These are phyloP conservation scores for Xerocomus minutiporus DNA, from an alignment of 1,284 basidiomycete species.

Conservation along the genomic window DNA sequence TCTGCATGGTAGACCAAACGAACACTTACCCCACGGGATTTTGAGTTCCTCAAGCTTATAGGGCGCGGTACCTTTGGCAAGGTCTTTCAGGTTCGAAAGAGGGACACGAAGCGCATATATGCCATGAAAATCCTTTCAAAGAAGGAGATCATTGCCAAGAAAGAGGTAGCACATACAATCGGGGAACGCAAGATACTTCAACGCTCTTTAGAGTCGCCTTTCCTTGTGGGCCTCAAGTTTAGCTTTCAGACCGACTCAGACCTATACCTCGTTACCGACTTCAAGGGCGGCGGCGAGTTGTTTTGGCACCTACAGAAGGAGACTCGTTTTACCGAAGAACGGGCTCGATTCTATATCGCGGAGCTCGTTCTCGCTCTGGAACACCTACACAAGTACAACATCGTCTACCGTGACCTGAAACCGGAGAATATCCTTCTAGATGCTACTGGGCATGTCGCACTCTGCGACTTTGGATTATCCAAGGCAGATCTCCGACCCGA, in stretches of 20 bases:
- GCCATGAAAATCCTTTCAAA: constrained; percentile 99
- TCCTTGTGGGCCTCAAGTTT: constrained; percentile 98
- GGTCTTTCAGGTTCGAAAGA: constrained; percentile 98
- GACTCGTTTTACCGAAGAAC: constrained; percentile 87
- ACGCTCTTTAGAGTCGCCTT: constrained; percentile 89
- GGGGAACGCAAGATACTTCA: constrained; percentile 99
- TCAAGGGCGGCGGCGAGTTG: constrained; percentile 97
- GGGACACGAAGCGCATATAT: constrained; percentile 97
- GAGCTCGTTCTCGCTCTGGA: constrained; percentile 92
- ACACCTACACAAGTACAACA: constrained; percentile 95
- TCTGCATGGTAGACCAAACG: constrained; percentile 60
- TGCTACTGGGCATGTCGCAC: constrained; percentile 92
- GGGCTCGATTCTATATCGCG: constrained; percentile 93
- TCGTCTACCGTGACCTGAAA: constrained; percentile 96
- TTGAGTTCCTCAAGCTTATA: constrained; percentile 98
- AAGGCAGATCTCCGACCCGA: constrained; percentile 93
- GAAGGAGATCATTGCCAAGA: constrained; percentile 98
- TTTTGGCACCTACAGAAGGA: constrained; percentile 98
- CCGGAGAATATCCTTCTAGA: constrained; percentile 97
- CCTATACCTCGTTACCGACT: constrained; percentile 97
- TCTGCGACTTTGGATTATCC: constrained; percentile 96
- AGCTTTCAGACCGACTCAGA: constrained; percentile 96
- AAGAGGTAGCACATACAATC: constrained; percentile 98
- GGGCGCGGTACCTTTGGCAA: constrained; percentile 98
- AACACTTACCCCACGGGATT: constrained; percentile 85